Evolutionary conservation across 257 asterid species (phyloP).

Genomic region (Eustoma russellianum): DNA sequence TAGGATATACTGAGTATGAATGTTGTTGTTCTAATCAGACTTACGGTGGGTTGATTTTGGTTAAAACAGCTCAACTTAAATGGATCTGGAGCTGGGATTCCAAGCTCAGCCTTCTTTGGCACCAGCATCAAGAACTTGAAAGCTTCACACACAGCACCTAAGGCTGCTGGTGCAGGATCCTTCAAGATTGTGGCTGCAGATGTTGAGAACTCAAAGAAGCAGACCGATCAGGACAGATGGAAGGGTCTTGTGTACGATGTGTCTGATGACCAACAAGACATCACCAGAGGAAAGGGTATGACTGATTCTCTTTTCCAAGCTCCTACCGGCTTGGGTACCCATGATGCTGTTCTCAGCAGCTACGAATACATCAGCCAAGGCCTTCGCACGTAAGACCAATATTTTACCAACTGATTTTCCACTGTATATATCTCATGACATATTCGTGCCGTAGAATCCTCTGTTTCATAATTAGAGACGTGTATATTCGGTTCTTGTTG

Average conservation of each 20-base stretch:
- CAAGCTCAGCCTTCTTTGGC: constrained; percentile 49
- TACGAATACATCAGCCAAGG: constrained; percentile 76
- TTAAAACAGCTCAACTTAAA: constrained; percentile 49
- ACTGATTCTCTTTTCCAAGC: constrained; percentile 66
- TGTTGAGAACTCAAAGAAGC: constrained; percentile 23
- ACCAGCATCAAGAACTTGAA: constrained; percentile 35
- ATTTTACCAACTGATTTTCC: neutral
- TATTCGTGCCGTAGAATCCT: too few species aligned
- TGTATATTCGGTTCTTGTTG: too few species aligned
- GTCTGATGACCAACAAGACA: constrained; percentile 82
- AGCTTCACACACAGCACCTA: constrained; percentile 18
- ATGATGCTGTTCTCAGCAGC: constrained; percentile 48
- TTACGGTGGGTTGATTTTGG: neutral
- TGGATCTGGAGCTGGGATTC: constrained; percentile 29
- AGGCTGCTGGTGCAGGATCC: constrained; percentile 19
- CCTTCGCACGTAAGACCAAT: constrained; percentile 30
- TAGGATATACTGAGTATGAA: too few species aligned
- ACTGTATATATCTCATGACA: neutral
- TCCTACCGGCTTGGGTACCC: constrained; percentile 65
- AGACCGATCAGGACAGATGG: constrained; percentile 50
- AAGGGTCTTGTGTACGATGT: constrained; percentile 44
- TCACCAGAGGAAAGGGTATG: constrained; percentile 75
- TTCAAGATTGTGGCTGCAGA: constrained; percentile 39
- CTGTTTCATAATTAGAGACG: neutral
- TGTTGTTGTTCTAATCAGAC: neutral